phyloP scores from a whole-genome alignment of 2,329 filamentous ascomycete species.

The Botrytis hyacinthi region DNA sequence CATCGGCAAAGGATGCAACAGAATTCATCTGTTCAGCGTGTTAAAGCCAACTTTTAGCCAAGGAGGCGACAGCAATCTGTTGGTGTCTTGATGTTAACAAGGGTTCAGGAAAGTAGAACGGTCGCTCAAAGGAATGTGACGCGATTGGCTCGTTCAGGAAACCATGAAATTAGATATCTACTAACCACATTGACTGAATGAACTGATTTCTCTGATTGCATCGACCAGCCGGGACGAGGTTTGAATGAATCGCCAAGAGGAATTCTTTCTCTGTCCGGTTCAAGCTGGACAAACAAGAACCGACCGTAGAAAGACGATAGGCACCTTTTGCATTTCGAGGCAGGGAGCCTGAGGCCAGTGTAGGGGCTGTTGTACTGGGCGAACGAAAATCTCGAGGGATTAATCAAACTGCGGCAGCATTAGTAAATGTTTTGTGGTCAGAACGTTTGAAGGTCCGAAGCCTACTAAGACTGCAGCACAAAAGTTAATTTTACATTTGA shows the following conservation, averaged over 20 bases:
- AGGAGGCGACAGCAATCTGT: neutral
- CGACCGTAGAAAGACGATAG: conserved; percentile 45
- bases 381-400: too few relatives aligned
- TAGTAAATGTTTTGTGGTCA: neutral
- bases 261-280: conserved; percentile 51
- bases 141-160: neutral
- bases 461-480: neutral
- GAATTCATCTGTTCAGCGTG: too few relatives aligned
- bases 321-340: conserved; percentile 49
- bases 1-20: neutral
- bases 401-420: neutral
- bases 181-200: neutral
- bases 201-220: neutral
- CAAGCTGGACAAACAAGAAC: conserved; percentile 40
- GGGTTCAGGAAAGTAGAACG: neutral
- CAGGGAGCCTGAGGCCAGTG: conserved; percentile 37
- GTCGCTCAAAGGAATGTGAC: neutral
- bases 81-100: neutral
- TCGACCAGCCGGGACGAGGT: neutral
- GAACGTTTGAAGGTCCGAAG: neutral
- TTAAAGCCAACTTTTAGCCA: neutral
- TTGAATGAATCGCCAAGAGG: neutral
- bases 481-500: neutral
- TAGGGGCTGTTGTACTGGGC: neutral
- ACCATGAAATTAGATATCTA: neutral